phyloP scores from a whole-genome alignment of 2,329 filamentous ascomycete genomes.

The Pseudopyricularia cyperi region DNA sequence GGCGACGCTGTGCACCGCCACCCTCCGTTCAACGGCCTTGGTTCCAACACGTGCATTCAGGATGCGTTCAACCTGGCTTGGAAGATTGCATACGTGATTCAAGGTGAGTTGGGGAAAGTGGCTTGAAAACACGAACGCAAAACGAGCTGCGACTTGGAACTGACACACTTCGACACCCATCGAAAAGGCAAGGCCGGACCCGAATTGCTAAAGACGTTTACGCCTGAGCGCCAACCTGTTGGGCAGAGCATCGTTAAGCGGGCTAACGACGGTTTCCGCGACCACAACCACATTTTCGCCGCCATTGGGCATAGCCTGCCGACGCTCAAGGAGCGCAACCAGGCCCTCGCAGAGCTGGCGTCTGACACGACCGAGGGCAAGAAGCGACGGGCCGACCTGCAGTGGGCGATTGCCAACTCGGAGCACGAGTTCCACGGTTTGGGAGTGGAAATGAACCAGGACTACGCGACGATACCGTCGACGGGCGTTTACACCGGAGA shows the following conservation, averaged over 20 bases:
- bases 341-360: constrained; percentile 26
- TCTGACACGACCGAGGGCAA: constrained; percentile 22
- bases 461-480: constrained; percentile 24
- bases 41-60: constrained; percentile 45
- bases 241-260: constrained; percentile 33
- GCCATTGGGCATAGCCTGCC: constrained; percentile 28
- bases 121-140: neutral
- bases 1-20: constrained; percentile 47
- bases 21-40: constrained; percentile 42
- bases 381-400: constrained; percentile 23
- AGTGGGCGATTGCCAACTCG: constrained; percentile 26
- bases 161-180: constrained; percentile 9
- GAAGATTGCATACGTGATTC: constrained; percentile 35
- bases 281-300: constrained; percentile 32
- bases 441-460: constrained; percentile 47
- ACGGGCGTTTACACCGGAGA: constrained; percentile 29
- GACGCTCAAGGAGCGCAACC: constrained; percentile 22
- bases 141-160: neutral
- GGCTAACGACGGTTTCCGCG: constrained; percentile 42
- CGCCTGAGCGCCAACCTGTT: constrained; percentile 33
- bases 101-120: neutral
- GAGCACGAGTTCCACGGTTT: constrained; percentile 39
- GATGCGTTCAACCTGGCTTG: constrained; percentile 43
- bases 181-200: constrained; percentile 18
- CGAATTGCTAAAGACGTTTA: constrained; percentile 28